Conservation (phyloP, 495 filamentous ascomycete genomes). For the Hypoxylon lienhwacheense region DNA sequence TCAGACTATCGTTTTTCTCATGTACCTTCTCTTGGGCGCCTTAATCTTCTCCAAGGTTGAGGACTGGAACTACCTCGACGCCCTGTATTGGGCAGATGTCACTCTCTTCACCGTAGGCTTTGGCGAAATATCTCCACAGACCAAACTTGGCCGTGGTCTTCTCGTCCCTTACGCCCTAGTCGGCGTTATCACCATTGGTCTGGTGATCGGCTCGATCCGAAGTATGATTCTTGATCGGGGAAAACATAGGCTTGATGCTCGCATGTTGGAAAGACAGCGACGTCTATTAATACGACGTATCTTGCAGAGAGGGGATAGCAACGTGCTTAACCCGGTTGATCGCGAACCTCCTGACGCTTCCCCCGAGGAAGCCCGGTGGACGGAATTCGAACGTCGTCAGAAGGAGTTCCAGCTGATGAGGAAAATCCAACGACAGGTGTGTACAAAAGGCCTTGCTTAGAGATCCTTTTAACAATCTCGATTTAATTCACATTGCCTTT, state of each 20-base stretch:
- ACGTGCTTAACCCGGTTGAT: constrained; percentile 54
- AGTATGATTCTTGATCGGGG: constrained; percentile 78
- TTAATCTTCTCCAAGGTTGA: constrained; percentile 72
- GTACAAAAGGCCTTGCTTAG: background rate
- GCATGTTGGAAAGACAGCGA: constrained; percentile 71
- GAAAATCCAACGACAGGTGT: constrained; percentile 62
- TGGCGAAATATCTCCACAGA: constrained; percentile 66
- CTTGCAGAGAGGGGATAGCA: constrained; percentile 48
- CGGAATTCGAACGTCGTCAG: constrained; percentile 63
- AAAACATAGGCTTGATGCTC: constrained; percentile 66
- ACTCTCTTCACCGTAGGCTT: constrained; percentile 86
- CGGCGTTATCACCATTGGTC: constrained; percentile 79
- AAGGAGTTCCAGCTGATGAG: constrained; percentile 86
- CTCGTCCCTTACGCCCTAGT: constrained; percentile 79
- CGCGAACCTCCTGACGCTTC: constrained; percentile 30
- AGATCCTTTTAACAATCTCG: too few relatives aligned
- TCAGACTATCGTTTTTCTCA: constrained; percentile 77
- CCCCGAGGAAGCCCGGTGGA: constrained; percentile 13
- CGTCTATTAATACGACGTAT: constrained; percentile 57
- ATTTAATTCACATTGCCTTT: too few relatives aligned
- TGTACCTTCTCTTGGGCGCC: constrained; percentile 75
- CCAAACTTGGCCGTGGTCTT: constrained; percentile 59
- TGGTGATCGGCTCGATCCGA: constrained; percentile 81
- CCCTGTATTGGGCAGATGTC: constrained; percentile 80
- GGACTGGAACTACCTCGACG: constrained; percentile 75